Base-by-base conservation (phyloP, 1,284 basidiomycete species). In the Ustilago bromivora region DNA sequence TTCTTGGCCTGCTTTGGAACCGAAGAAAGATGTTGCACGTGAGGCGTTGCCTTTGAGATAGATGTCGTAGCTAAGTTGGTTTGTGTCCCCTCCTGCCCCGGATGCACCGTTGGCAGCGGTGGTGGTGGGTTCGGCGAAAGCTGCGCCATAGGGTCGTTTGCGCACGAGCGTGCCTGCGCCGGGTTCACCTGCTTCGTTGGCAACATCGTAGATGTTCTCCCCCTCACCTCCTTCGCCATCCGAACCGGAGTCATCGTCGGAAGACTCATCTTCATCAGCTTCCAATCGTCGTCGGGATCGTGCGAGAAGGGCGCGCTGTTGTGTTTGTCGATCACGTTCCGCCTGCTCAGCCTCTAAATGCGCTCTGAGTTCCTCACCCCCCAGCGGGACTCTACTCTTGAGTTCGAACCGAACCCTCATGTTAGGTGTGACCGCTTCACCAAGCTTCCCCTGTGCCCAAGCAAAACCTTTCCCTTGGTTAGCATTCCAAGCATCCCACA, bases 41-140 rank as follows among this genome's bases (percentile, higher is more conserved):
- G 92, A 92, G 41, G 95, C 82, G 92, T 82, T 96, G 93, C 96
- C 97, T 85, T 96, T 97, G 74, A 99, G 89, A 87, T 95, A 99
- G 79, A 99, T 97, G 86, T 99, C 96, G 82, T 93, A 98, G 2
- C 93, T 95, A 69, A 96, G 89, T 71, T 92, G 87, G 54, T 82
- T 91, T 7, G 88, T 89, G 70, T 92, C 91, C 3, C 38, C 70
- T 32, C 73, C 76, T 47, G 53, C 31, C 23, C 86, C 90, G 86
- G 89, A 89, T 31, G 31, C n/a, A 10, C 92, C 88, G 3, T 90
- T 89, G 52, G 90, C 88, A 38, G 56, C 53, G 35, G 56, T n/a
- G 43, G 58, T 54, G 35, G 56, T n/a, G 3, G 56, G 31, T 34
- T 74, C 72, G 23, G 55, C 60, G 23, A 79, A 75, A 0, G 71